Conservation (phyloP, 2,329 filamentous ascomycete species). For the Sarocladiaceae sp. region DNA sequence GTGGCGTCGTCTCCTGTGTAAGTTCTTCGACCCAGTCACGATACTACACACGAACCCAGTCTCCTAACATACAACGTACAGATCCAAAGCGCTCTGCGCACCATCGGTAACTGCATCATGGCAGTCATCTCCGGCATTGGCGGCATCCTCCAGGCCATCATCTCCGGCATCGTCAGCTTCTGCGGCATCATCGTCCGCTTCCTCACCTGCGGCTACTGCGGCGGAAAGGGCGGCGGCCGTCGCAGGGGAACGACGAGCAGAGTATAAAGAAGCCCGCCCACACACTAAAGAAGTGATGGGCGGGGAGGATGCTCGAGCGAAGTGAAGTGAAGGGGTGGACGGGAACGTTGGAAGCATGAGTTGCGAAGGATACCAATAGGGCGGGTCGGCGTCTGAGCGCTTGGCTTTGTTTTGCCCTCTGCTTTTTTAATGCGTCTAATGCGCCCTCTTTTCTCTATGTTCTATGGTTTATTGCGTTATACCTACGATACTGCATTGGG, state of each 20-base stretch:
- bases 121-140: conserved; percentile 63
- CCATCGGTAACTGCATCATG: conserved; percentile 62
- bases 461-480: conserved; percentile 14
- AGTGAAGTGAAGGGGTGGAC: neutral
- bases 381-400: neutral
- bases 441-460: conserved; percentile 11
- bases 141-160: conserved; percentile 57
- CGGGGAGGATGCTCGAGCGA: neutral
- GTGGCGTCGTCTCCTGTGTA: conserved; percentile 80
- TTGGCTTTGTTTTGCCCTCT: neutral
- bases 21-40: conserved; percentile 26
- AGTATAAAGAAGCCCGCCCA: conserved; percentile 14
- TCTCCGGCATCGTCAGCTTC: conserved; percentile 59
- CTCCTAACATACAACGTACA: conserved; percentile 24
- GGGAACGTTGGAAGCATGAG: neutral
- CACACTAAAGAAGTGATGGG: neutral
- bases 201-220: conserved; percentile 47
- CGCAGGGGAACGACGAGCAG: conserved; percentile 17
- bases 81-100: conserved; percentile 53
- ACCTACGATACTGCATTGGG: conserved; percentile 17
- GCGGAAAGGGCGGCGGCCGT: conserved; percentile 15
- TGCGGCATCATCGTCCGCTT: conserved; percentile 61
- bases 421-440: no score
- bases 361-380: conserved; percentile 8
- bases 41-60: neutral